These are phyloP conservation scores for Trametes cubensis DNA, from an alignment of 768 basidiomycete genomes.

Conservation along the genomic window DNA sequence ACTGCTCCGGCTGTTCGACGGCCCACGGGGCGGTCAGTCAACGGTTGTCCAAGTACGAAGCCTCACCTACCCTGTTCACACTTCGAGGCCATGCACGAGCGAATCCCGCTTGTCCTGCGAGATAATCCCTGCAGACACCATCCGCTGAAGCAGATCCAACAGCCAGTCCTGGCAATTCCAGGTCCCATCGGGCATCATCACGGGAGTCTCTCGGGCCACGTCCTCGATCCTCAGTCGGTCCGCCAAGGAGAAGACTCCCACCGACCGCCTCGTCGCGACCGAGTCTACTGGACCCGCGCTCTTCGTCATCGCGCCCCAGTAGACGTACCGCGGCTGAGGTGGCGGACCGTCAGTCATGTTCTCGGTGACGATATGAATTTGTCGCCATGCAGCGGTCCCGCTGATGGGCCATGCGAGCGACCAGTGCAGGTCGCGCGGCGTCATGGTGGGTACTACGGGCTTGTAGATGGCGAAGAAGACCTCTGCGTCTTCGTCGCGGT, in stretches of 20 bases:
- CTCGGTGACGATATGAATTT: background rate
- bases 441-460: background rate
- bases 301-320: constrained; percentile 8
- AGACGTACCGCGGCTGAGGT: constrained; percentile 1
- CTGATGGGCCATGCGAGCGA: background rate
- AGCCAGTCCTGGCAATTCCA: constrained; percentile 14
- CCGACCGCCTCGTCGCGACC: background rate
- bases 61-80: no score
- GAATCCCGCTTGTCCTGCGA: background rate
- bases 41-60: no score
- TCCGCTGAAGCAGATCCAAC: background rate
- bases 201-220: background rate
- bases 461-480: constrained; percentile 4
- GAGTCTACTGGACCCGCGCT: background rate
- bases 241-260: background rate
- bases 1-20: no score
- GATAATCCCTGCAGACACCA: background rate
- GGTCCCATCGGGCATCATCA: background rate
- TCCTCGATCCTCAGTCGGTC: background rate
- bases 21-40: no score
- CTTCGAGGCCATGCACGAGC: no score
- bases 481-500: background rate
- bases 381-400: background rate
- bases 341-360: background rate
- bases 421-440: constrained; percentile 2